Base-by-base conservation (phyloP, 257 asterid species). In the Ajuga chamaepitys region DNA sequence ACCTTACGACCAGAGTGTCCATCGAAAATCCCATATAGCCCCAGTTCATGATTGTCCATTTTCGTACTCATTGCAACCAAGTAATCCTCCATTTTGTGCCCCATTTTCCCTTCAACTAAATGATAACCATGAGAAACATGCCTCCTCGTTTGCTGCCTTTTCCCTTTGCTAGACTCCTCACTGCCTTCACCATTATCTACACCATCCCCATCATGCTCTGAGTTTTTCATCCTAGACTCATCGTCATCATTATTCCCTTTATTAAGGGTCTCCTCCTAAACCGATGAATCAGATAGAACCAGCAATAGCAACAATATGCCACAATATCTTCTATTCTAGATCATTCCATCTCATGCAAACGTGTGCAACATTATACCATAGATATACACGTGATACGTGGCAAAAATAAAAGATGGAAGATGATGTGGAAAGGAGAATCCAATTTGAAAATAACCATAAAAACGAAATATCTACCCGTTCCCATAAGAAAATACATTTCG, bases 41-140 rank as follows among this genome's bases (percentile, higher is more conserved):
- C 83, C 18, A 82, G 67, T 9, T 85, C 66, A 45, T 52, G 73
- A 34, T 62, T 77, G n/a, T 72, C 52, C 44, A 76, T 34, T 48
- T 68, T 70, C 54, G 58, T 78, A 0, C 30, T 32, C 41, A 26
- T 67, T 1, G 81, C 85, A 3, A 80, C 88, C 25, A 74, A 40
- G 64, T 40, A 79, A 46, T 85, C 86, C 65, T 85, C 92, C 86
- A 85, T 82, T 9, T 76, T 74, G 8, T 82, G 86, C 3, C 16
- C 46, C 88, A 80, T 80, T 62, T 76, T 76, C 5, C 88, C 88
- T 80, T 85, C 74, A 11, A 72, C 81, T 45, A 72, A 61, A 70
- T 73, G 75, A 60, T 34, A 76, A 9, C 88, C 85, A 9, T 76
- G 77, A 56, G 75, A 68, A 35, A 78, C 37, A n/a, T 1, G 42